Evolutionary conservation across 345 rosid species (phyloP), one percentile per base, ranked within the genome.

Genomic region (Theobroma cacao): DNA sequence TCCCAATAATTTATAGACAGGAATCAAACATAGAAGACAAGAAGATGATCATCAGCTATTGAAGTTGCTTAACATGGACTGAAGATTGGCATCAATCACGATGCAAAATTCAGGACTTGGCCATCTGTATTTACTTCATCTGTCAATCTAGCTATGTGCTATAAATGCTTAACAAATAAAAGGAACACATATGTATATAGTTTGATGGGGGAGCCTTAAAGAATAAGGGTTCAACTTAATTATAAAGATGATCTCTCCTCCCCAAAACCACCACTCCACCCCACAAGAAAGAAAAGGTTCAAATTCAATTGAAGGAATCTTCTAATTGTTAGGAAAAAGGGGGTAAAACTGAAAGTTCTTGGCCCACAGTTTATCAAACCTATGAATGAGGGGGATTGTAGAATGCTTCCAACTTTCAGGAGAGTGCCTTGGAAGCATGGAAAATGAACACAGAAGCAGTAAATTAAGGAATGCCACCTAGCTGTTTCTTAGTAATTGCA

Each of bases 351-450:
- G 26, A 63, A 34, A 63, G 7, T 26, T 26, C 1, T 11, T 12
- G 17, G 15, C 31, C 14, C 72, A 6, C 3, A 2, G 53, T 24
- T 67, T 2, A 3, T 24, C 20, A 43, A 41, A 67, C 31, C 7
- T 15, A 15, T 48, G 15, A 48, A 15, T 48, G 18, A 5, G 22
- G 40, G 6, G 13, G 31, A 31, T 45, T 38, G 22, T 15, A 15
- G 17, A 13, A 50, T 2, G 58, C 47, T 33, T 64, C 4, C 12
- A 38, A 18, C 22, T 30, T 47, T 50, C 41, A 55, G 48, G 73
- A 36, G 78, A 79, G 80, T 72, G 66, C 33, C 76, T 66, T 72
- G 52, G 53, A 72, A 76, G 82, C 33, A 76, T 64, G 24, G 24
- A 11, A 65, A 15, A 63, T 9, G 8, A 5, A 59, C 3, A 1